A percentile compares a stretch with the other conserved stretches of the same genome.
Conservation (phyloP, 2,329 filamentous ascomycete genomes). For the Paracorniculantispora psalliotae region DNA sequence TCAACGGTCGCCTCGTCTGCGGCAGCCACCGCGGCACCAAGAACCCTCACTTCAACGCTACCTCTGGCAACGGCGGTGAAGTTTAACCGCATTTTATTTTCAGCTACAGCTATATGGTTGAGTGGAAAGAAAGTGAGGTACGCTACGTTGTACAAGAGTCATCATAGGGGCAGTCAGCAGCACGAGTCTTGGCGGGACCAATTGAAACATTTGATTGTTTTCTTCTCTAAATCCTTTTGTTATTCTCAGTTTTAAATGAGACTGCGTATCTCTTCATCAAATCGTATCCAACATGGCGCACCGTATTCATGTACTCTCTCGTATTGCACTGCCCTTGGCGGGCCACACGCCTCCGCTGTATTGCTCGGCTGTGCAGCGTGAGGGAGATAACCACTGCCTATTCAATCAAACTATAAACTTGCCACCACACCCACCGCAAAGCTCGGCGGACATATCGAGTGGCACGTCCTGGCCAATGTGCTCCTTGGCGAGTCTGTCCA, state of each 20-base stretch:
- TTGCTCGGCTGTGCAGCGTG: too few relatives aligned
- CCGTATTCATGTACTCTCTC: too few relatives aligned
- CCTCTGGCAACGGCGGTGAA: neutral
- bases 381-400: neutral
- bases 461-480: constrained; percentile 24
- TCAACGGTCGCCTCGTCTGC: constrained; percentile 19
- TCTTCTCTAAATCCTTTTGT: too few relatives aligned
- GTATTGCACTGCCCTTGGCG: too few relatives aligned
- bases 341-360: too few relatives aligned
- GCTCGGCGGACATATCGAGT: constrained; percentile 28
- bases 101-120: neutral
- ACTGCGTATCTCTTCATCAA: too few relatives aligned
- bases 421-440: constrained; percentile 37
- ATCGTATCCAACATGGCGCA: too few relatives aligned
- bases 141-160: neutral
- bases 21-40: constrained; percentile 18
- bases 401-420: constrained; percentile 35
- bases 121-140: neutral
- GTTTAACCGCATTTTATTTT: neutral
- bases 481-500: constrained; percentile 31
- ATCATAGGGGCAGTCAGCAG: too few relatives aligned
- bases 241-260: too few relatives aligned
- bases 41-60: constrained; percentile 3
- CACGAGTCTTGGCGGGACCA: too few relatives aligned
- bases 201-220: too few relatives aligned